A percentile compares a stretch with the other conserved stretches of the same genome.
Conservation (phyloP, 2,329 filamentous ascomycete species). For the Blastomyces silverae region DNA sequence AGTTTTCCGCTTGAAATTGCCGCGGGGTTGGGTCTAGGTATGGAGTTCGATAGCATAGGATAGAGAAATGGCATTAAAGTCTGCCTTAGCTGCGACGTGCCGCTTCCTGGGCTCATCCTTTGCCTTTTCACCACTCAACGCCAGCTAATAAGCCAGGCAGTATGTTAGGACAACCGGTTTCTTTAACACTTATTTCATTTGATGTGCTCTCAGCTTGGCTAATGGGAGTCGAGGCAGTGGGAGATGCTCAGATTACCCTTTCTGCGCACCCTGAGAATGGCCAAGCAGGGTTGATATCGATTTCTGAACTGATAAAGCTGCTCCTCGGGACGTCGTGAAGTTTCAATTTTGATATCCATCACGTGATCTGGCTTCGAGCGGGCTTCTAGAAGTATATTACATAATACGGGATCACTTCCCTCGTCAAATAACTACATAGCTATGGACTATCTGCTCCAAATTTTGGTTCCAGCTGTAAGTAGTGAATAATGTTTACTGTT, state of each 20-base stretch:
- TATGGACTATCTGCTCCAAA: neutral
- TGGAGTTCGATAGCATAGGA: slow-evolving; percentile 24
- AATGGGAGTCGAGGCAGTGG: neutral
- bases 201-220: neutral
- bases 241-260: neutral
- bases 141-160: neutral
- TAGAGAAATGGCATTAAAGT: slow-evolving; percentile 34
- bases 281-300: neutral
- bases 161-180: neutral
- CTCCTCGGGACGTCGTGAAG: neutral
- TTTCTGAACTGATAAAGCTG: neutral
- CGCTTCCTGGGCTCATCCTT: slow-evolving; percentile 3
- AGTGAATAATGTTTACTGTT: neutral
- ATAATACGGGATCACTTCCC: neutral
- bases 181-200: neutral
- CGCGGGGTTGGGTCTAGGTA: slow-evolving; percentile 19
- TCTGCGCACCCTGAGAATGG: neutral
- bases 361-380: neutral
- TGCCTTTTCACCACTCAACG: neutral
- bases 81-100: slow-evolving; percentile 19
- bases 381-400: neutral
- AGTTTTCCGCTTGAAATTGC: slow-evolving; percentile 18
- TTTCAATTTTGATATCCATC: neutral
- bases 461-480: neutral
- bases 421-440: too few relatives aligned